Evolutionary conservation across 2,329 filamentous ascomycete genomes (phyloP).

Genomic region (Fusarium marasasianum): DNA sequence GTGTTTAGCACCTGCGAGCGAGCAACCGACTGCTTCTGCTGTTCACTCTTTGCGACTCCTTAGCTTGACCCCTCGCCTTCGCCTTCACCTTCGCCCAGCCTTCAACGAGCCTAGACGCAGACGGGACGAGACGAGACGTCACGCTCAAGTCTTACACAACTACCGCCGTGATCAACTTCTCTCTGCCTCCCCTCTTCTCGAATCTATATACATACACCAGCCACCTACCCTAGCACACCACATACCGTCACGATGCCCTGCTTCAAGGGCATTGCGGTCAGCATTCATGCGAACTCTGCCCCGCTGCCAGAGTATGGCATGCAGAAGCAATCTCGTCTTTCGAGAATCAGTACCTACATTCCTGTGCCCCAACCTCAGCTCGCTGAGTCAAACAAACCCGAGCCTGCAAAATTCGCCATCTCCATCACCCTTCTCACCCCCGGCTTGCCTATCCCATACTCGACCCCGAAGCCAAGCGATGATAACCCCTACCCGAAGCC

Average conservation of each 20-base stretch:
- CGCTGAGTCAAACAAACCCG: conserved; percentile 74
- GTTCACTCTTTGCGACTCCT: conserved; percentile 12
- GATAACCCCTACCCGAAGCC: conserved; percentile 83
- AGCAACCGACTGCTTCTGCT: conserved; percentile 31
- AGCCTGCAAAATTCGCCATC: conserved; percentile 96
- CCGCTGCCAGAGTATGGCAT: conserved; percentile 93
- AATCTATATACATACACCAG: conserved; percentile 20
- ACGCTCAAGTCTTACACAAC: conserved; percentile 20
- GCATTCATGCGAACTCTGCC: conserved; percentile 84
- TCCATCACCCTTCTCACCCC: conserved; percentile 95
- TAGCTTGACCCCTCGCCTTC: neutral
- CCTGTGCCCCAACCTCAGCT: conserved; percentile 90
- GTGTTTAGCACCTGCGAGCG: conserved; percentile 21
- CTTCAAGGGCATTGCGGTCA: conserved; percentile 99
- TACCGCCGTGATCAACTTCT: conserved; percentile 20
- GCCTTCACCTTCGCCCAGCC: conserved; percentile 1
- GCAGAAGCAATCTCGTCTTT: conserved; percentile 90
- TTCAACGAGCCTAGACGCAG: conserved; percentile 16
- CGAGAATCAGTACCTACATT: conserved; percentile 96
- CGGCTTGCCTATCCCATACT: conserved; percentile 90
- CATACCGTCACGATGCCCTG: conserved; percentile 75
- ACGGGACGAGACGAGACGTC: conserved; percentile 11
- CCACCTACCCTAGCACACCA: conserved; percentile 13
- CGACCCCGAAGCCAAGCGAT: conserved; percentile 80
- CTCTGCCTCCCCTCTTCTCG: conserved; percentile 31